Evolutionary conservation across 768 basidiomycete species (phyloP).

Genomic region (Dioszegia hungarica): DNA sequence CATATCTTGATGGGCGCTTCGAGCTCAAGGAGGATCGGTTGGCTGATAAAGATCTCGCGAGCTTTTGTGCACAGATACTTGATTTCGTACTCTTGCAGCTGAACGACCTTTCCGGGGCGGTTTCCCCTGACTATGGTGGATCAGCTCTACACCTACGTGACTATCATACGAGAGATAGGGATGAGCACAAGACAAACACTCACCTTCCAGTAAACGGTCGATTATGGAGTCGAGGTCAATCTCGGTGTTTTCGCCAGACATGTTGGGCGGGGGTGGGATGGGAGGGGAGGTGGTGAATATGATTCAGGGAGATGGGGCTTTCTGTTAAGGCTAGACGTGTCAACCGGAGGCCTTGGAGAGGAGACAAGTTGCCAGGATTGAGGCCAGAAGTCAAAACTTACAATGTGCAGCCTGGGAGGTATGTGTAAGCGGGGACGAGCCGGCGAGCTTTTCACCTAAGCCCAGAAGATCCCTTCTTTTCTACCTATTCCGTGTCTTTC

Average conservation of each 20-base stretch:
- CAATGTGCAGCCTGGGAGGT: too few relatives aligned
- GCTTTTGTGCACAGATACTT: conserved; percentile 98
- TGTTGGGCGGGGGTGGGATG: conserved; percentile 21
- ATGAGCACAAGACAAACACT: too few relatives aligned
- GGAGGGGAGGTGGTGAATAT: background rate
- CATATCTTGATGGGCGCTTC: conserved; percentile 99
- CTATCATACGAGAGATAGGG: background rate
- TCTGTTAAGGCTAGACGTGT: too few relatives aligned
- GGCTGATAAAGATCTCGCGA: conserved; percentile 97
- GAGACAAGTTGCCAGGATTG: too few relatives aligned
- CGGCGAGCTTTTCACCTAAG: too few relatives aligned
- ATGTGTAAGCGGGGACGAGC: too few relatives aligned
- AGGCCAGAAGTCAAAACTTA: too few relatives aligned
- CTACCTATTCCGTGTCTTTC: too few relatives aligned
- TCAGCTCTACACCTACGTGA: background rate
- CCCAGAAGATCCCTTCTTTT: too few relatives aligned
- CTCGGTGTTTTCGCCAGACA: conserved; percentile 59
- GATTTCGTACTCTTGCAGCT: conserved; percentile 98
- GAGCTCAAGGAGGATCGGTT: conserved; percentile 93
- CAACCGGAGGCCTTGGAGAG: too few relatives aligned
- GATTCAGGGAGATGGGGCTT: background rate
- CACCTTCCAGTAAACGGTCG: conserved; percentile 95
- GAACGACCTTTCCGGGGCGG: conserved; percentile 96
- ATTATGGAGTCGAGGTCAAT: conserved; percentile 99
- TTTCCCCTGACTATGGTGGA: conserved; percentile 77